Percentiles rank a stretch among this genome's conserved stretches.
phyloP scores from a whole-genome alignment of 495 filamentous ascomycete species.

The Penicillium robsamsonii region DNA sequence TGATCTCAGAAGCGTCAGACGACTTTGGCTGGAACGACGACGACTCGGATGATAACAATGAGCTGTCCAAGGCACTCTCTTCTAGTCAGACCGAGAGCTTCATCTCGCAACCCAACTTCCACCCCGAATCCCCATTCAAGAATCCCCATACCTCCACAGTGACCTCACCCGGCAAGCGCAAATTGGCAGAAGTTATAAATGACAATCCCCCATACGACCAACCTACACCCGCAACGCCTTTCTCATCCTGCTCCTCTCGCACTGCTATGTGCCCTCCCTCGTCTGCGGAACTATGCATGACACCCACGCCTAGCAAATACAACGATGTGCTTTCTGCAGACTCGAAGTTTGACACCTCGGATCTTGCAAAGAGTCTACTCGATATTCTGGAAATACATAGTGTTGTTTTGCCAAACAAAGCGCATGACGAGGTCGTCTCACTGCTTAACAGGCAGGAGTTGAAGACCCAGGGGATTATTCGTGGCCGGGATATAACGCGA shows the following conservation, averaged over 20 bases:
- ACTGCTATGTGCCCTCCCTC: conserved; percentile 26
- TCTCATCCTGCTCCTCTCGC: conserved; percentile 21
- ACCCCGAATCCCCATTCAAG: conserved; percentile 32
- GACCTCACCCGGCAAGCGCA: conserved; percentile 56
- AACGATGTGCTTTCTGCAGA: conserved; percentile 32
- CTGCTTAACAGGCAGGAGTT: conserved; percentile 57
- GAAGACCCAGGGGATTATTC: conserved; percentile 54
- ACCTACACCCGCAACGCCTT: conserved; percentile 22
- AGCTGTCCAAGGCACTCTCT: conserved; percentile 15
- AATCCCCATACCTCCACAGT: conserved; percentile 40
- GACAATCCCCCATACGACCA: conserved; percentile 6
- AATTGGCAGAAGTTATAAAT: conserved; percentile 33
- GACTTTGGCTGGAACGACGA: conserved; percentile 48
- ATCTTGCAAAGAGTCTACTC: conserved; percentile 52
- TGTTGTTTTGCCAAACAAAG: conserved; percentile 41
- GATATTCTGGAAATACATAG: conserved; percentile 48
- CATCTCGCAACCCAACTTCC: conserved; percentile 24
- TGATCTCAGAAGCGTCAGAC: conserved; percentile 45
- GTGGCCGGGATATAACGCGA: conserved; percentile 61
- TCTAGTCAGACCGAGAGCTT: conserved; percentile 17
- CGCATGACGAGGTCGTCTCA: conserved; percentile 41
- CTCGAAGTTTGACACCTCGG: conserved; percentile 35
- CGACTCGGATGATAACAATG: conserved; percentile 35
- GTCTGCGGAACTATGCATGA: conserved; percentile 38
- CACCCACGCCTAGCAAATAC: conserved; percentile 52